Evolutionary conservation across 2,329 filamentous ascomycete species (phyloP), one percentile per base, ranked within the genome.

Genomic region (Verticillium nonalfalfae): DNA sequence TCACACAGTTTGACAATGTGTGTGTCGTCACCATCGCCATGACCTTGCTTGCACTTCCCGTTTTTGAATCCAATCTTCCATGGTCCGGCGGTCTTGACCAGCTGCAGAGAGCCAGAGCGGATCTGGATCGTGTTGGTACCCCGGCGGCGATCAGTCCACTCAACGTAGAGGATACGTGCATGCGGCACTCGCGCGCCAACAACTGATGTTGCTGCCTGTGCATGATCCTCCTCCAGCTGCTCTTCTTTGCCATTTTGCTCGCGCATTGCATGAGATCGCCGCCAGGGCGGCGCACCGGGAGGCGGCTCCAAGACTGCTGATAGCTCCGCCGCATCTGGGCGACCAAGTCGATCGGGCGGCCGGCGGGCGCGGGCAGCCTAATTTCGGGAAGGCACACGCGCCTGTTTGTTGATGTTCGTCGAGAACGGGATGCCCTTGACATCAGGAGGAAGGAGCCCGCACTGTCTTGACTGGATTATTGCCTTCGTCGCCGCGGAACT

Each of bases 111-210:
- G 11, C 14, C 18, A 31, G 26, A 31, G 26, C 55, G n/a, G 33
- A 18, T 36, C 13, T 7, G 34, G 55, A 57, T 57, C 34, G 55
- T 15, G 14, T 11, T 36, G 15, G 10, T 15, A 57, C 38, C 55
- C 55, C 7, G n/a, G 55, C n/a, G 55, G 55, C 35, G 55, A 57
- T 57, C 55, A 57, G 33, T n/a, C 55, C 55, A 57, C 45, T 52
- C 45, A 52, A 52, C n/a, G 45, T 7, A 15, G 31, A 34, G 54
- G 26, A 33, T 33, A 9, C 26, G 31, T 56, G 54, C 54, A 56
- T 56, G 26, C 4, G 4, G 26, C 54, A 31, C 26, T 31, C 26
- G n/a, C 9, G 40, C 40, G 9, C 18, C 9, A 10, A 21, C n/a
- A 50, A 3, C 4, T 1, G 15, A 21, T 7, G 4, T 9, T 52